Evolutionary conservation across 1,284 basidiomycete species (phyloP), one percentile per base, ranked within the genome.

Genomic region (Irpex rosettiformis): DNA sequence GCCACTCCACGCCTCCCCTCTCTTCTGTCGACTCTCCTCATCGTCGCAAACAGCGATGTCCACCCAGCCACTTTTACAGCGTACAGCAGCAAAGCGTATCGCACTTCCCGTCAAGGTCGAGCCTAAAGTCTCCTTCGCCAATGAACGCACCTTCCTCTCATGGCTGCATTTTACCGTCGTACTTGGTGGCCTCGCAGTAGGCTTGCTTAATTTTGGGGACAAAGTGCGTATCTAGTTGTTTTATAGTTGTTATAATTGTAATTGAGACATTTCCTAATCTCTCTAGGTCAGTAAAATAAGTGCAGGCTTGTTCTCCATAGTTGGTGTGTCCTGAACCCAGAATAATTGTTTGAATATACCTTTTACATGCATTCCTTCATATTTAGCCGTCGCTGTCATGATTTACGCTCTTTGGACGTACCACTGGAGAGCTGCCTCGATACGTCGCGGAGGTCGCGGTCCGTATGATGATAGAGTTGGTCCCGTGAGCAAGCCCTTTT

Each of bases 391-490:
- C 86, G 92, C 86, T 11, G 94, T 98, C 65, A 98, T 98, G 96
- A 73, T 94, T 29, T 98, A 98, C 73, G 96, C 97, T 1, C 77
- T 99, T 18, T 90, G 91, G 65, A 94, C 94, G 47, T 98, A 96
- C 73, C 96, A 98, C 74, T 96, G 95, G 93, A 88, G 96, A 66
- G 97, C 96, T 13, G 82, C 86, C 28, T 94, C 95, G 22, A 99
- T 99, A 70, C 86, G 96, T 54, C 83, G 87, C 59, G 91, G 96
- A 51, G 94, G 95, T 11, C 86, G 91, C 56, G 96, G 95, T 22
- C 96, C 96, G 1, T 99, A 99, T 74, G 97, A 99, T 69, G 96
- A 99, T 77, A 85, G 97, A 58, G 75, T 98, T 57, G 96, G 96
- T 59, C 87, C 87, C 54, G 87, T 89, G 61, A 74, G 43, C 43